Percentiles rank a stretch among this genome's conserved stretches.
phyloP scores from a whole-genome alignment of 2,329 filamentous ascomycete genomes.

The Neopestalotiopsis clavispora region DNA sequence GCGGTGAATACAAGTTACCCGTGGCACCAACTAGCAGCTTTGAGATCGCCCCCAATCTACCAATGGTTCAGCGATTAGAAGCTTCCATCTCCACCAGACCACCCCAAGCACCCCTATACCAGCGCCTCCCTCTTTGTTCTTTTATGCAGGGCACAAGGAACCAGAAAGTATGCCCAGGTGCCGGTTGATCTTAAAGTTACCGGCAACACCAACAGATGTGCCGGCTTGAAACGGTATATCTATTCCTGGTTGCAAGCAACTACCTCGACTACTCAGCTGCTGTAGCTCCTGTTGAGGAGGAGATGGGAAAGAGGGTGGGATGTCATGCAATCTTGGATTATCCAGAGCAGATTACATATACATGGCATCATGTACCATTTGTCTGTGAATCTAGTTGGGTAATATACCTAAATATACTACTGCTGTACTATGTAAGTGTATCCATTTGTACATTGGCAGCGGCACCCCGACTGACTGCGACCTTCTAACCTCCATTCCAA shows the following conservation, averaged over 20 bases:
- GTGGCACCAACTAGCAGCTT: not conserved
- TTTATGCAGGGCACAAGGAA: slow-evolving; percentile 16
- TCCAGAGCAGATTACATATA: not conserved
- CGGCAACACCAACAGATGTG: not conserved
- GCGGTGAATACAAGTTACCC: slow-evolving; percentile 4
- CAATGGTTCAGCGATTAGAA: slow-evolving; percentile 15
- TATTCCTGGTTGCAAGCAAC: not conserved
- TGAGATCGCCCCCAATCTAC: not conserved
- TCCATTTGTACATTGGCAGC: not conserved
- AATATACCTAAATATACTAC: too few relatives aligned
- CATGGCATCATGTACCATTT: not conserved
- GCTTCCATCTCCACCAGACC: not conserved
- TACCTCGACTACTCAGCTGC: not conserved
- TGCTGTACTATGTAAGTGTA: not conserved
- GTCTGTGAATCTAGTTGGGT: not conserved
- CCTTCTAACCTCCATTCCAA: slow-evolving; percentile 1
- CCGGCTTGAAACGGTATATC: not conserved
- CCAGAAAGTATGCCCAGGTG: slow-evolving; percentile 6
- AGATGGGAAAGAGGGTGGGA: not conserved
- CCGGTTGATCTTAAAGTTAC: not conserved
- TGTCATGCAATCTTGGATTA: not conserved
- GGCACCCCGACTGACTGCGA: not conserved
- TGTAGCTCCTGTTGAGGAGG: not conserved
- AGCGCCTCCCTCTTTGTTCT: not conserved
- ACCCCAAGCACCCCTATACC: not conserved